Evolutionary conservation across 1,139 yeast species (phyloP), one percentile per base, ranked within the genome.

Genomic region (Nakaseomyces nivariensis): DNA sequence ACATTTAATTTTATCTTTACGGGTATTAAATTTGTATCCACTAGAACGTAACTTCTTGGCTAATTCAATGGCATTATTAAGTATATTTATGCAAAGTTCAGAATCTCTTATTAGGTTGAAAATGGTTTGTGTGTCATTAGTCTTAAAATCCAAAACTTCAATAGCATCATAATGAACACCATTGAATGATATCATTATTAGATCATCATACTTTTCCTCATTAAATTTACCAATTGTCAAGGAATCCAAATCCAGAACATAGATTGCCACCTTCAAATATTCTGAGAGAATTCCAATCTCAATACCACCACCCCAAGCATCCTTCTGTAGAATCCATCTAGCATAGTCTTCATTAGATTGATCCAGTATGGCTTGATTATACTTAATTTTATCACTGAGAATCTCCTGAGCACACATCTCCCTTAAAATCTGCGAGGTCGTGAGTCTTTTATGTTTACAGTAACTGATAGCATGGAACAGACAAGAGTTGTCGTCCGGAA

Each of bases 221-320:
- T 70, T 79, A 71, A 85, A 85, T 46, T 71, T 71, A 56, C 84
- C 85, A 45, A 77, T 66, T 43, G 79, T 72, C 3, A 79, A 78
- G 58, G 81, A 82, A 58, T 81, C 85, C 26, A 85, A 78, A 59
- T 85, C 95, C 37, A 85, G 66, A 29, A 88, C 81, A 51, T 75
- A 72, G 38, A 85, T 79, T 4, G 78, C 72, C 5, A 83, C 64
- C 3, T 71, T 68, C 48, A 83, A 72, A 59, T 76, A 72, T 33
- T 74, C 71, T 1, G 88, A 76, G 34, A 86, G 65, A 8, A 86
- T 82, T 11, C 82, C 79, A 50, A 85, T 68, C 62, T 85, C 95
- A 43, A 86, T 85, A 4, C 89, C 94, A 6, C 95, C 95, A 22
- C 95, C 95, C 95, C 95, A 85, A 25, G 86, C 76, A 45, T 76